Conservation (phyloP, 768 basidiomycete species). For the Megacollybia marginata region DNA sequence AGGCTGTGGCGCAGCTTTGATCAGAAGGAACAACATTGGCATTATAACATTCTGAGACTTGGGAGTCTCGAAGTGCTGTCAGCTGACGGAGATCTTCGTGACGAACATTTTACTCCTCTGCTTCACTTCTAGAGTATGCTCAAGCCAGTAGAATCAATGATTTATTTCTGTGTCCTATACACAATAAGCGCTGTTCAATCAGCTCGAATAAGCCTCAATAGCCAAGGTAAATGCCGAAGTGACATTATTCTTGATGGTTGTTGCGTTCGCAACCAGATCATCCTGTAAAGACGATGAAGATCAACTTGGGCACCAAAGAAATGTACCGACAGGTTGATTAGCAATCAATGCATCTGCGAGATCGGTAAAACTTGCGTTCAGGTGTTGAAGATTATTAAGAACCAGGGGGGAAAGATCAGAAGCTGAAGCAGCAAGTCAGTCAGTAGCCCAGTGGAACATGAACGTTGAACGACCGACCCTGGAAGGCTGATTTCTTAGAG, state of each 20-base stretch:
- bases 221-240: constrained; percentile 18
- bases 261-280: constrained; percentile 11
- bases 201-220: constrained; percentile 13
- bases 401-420: constrained; percentile 22
- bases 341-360: constrained; percentile 19
- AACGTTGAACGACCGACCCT: background rate
- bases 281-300: constrained; percentile 11
- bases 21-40: too few relatives aligned
- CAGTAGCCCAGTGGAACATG: too few relatives aligned
- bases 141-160: too few relatives aligned
- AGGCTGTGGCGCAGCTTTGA: too few relatives aligned
- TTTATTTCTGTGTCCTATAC: too few relatives aligned
- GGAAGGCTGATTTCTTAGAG: constrained; percentile 19
- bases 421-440: constrained; percentile 2
- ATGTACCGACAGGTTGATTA: constrained; percentile 16
- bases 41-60: too few relatives aligned
- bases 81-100: too few relatives aligned
- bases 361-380: constrained; percentile 12
- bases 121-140: too few relatives aligned
- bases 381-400: constrained; percentile 18
- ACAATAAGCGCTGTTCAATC: too few relatives aligned
- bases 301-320: background rate
- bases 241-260: constrained; percentile 10
- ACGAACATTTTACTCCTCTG: too few relatives aligned
- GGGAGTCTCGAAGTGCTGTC: too few relatives aligned